These are phyloP conservation scores for Fraxinus velutina DNA, from an alignment of 305 asterid genomes.

Conservation along the genomic window DNA sequence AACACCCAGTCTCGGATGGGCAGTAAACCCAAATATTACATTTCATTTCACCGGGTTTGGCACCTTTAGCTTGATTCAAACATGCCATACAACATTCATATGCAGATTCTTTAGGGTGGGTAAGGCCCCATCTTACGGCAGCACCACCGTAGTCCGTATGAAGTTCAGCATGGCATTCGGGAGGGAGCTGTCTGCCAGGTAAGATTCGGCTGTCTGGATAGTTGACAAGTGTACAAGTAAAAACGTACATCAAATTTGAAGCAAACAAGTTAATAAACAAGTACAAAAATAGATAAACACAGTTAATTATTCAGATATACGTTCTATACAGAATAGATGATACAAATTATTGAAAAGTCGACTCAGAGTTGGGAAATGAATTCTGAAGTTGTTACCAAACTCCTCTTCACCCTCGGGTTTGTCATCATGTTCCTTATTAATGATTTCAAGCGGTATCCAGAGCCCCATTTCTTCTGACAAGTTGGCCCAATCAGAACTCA, in stretches of 20 bases:
- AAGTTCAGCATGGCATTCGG: constrained; percentile 69
- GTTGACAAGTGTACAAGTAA: constrained; percentile 11
- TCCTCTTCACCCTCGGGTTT: constrained; percentile 79
- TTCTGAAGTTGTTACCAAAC: constrained; percentile 44
- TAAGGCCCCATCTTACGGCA: constrained; percentile 91
- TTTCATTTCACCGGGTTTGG: constrained; percentile 54
- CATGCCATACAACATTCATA: constrained; percentile 95
- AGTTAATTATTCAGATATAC: background rate
- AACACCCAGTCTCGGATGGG: constrained; percentile 70
- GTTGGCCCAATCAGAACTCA: constrained; percentile 62
- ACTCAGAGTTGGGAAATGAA: background rate
- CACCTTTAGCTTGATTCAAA: constrained; percentile 66
- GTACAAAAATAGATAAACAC: background rate
- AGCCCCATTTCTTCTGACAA: constrained; percentile 70
- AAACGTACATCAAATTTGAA: background rate
- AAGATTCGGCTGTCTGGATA: constrained; percentile 57
- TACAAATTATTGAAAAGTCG: background rate
- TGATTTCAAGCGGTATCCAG: constrained; percentile 68
- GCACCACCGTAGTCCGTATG: constrained; percentile 84
- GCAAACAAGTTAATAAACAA: background rate
- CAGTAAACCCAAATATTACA: constrained; percentile 92
- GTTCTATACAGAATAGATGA: background rate
- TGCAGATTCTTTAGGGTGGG: constrained; percentile 83
- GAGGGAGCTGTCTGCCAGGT: constrained; percentile 78
- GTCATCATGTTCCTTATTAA: constrained; percentile 67